Base-by-base conservation (phyloP, 2,329 filamentous ascomycete genomes). In the Pestalotiopsis sp. region DNA sequence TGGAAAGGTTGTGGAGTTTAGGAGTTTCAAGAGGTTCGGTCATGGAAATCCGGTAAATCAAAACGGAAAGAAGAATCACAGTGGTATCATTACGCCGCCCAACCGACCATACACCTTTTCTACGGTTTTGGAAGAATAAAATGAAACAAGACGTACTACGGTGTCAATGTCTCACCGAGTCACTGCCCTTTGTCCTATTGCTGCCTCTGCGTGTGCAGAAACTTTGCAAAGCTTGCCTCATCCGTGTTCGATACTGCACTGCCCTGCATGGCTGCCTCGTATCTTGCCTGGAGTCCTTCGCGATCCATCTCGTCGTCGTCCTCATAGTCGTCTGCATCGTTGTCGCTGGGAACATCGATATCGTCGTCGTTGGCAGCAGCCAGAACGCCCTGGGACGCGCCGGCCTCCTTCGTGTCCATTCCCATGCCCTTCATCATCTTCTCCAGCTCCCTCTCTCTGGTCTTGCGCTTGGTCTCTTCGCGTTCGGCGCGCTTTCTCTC, bases 361-460 rank as follows among this genome's bases (percentile, higher is more conserved):
- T 86, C 85, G 61, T 87, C 81, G 23, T 85, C 82, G 61, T 84
- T 80, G 41, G 79, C 85, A 72, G 75, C 83, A 70, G 76, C 84
- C 79, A 81, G 73, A 25, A 76, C 75, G 9, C 71, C 71, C 41
- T 71, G 68, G 41, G 74, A 72, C 38, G 68, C 69, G 61, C 71
- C 70, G 11, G 73, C 78, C 3, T 71, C 70, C 1, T 72, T 72
- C 12, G 74, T 75, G 12, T 79, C 80, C 72, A 87, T 84, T 2
- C 84, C 84, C 93, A 99, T 97, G 74, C 96, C 95, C 78, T 92
- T 92, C 94, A 99, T 97, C 85, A 99, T 90, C 83, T 93, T 94
- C 70, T 93, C 93, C 36, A 99, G 82, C 79, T 99, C 95, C 76
- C 91, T 89, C 75, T 97, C 91, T 60, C 94, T 87, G 36, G 88